Percentiles rank a stretch among this genome's conserved stretches.
Conservation (phyloP, 805 yeast species). For the Myxozyma melibiosi region DNA sequence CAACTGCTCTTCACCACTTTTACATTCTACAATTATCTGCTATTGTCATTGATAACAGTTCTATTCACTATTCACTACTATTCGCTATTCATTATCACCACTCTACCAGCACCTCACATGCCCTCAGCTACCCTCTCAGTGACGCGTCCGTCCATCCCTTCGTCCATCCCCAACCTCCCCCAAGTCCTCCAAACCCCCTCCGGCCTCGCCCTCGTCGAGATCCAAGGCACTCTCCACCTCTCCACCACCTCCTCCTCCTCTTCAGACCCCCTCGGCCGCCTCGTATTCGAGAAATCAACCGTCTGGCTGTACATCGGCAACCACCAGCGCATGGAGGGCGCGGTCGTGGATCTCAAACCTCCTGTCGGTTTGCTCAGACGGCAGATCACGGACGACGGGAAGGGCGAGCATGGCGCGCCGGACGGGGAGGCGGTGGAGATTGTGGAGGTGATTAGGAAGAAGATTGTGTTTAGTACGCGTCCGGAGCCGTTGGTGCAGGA, state of each 20-base stretch:
- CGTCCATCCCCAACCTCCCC: constrained; percentile 6
- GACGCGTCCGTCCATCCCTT: constrained; percentile 1
- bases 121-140: constrained; percentile 21
- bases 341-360: constrained; percentile 25
- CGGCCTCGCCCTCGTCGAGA: constrained; percentile 34
- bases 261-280: constrained; percentile 21
- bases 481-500: constrained; percentile 32
- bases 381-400: neutral
- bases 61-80: neutral
- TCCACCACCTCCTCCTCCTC: neutral
- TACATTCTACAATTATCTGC: neutral
- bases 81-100: neutral
- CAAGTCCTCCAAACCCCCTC: constrained; percentile 30
- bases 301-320: constrained; percentile 33
- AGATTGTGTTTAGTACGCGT: constrained; percentile 28
- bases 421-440: constrained; percentile 28
- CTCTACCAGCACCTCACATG: constrained; percentile 3
- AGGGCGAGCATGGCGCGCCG: constrained; percentile 4
- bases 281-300: constrained; percentile 14
- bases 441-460: constrained; percentile 26
- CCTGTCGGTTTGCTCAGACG: constrained; percentile 32
- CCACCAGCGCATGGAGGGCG: constrained; percentile 34
- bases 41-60: neutral
- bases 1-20: neutral
- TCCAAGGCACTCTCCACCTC: constrained; percentile 33